Evolutionary conservation across 2,329 filamentous ascomycete genomes (phyloP).

Genomic region (Trichophyton simii): DNA sequence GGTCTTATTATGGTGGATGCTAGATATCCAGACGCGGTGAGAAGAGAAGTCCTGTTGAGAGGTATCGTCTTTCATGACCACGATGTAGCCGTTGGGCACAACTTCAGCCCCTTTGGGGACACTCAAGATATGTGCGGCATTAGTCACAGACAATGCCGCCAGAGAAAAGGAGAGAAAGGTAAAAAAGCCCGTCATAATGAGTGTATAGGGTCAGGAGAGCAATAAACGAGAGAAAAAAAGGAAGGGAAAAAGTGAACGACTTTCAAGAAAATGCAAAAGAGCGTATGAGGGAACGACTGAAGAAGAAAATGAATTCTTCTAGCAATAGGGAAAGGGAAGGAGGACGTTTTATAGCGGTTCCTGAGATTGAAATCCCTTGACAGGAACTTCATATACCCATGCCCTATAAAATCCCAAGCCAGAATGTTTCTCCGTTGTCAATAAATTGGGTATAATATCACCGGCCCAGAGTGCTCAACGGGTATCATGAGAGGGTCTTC

Average conservation of each 20-base stretch:
- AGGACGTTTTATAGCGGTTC: no score
- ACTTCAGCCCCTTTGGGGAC: background rate
- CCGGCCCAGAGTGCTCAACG: no score
- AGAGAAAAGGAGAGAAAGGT: conserved; percentile 1
- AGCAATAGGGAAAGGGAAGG: no score
- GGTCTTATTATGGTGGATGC: background rate
- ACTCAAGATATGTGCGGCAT: conserved; percentile 4
- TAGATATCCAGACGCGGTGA: conserved; percentile 3
- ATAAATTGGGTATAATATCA: no score
- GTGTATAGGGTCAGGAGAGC: background rate
- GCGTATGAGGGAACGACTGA: background rate
- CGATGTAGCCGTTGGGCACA: conserved; percentile 5
- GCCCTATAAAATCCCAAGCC: no score
- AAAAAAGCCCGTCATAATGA: conserved; percentile 5
- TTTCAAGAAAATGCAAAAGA: background rate
- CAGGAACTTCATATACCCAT: no score
- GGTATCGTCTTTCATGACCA: conserved; percentile 7
- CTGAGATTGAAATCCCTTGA: no score
- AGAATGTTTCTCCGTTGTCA: no score
- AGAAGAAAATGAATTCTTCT: background rate
- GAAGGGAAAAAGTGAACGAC: background rate
- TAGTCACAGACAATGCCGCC: conserved; percentile 1
- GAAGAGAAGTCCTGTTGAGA: background rate
- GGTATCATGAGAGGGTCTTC: no score
- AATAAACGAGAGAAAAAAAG: background rate